Conservation (phyloP, 768 basidiomycete genomes). For the Porpolomopsis calyptriformis region DNA sequence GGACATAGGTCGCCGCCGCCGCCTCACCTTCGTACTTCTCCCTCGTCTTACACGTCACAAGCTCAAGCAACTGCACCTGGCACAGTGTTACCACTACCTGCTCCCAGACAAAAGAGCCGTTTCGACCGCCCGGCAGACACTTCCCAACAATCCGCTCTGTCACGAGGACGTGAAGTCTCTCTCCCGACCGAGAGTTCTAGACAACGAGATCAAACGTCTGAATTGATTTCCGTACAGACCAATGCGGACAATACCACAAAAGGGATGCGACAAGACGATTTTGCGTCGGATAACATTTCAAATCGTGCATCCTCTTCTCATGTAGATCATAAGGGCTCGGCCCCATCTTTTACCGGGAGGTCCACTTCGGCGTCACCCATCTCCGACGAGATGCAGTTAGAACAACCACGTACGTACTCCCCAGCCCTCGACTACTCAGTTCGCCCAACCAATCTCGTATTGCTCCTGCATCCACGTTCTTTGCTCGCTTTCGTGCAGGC, state of each 20-base stretch:
- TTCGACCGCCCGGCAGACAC: conserved; percentile 17
- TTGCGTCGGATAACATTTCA: neutral
- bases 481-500: conserved; percentile 14
- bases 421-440: conserved; percentile 11
- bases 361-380: conserved; percentile 6
- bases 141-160: neutral
- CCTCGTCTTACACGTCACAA: conserved; percentile 1
- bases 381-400: conserved; percentile 1
- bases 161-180: conserved; percentile 16
- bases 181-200: conserved; percentile 12
- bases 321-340: neutral
- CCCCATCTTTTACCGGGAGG: conserved; percentile 1
- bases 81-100: neutral
- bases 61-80: neutral
- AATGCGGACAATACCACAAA: conserved; percentile 1
- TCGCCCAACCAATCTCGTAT: conserved; percentile 12
- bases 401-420: conserved; percentile 24
- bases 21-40: conserved; percentile 16
- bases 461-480: conserved; percentile 4
- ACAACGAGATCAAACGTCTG: conserved; percentile 13
- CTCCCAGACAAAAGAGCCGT: conserved; percentile 13
- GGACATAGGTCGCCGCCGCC: conserved; percentile 39
- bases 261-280: conserved; percentile 6
- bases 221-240: conserved; percentile 3
- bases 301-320: neutral